Evolutionary conservation across 75 land plant genomes (phyloP), one percentile per base, ranked within the genome.

Genomic region (Chamaecyparis obtusa): DNA sequence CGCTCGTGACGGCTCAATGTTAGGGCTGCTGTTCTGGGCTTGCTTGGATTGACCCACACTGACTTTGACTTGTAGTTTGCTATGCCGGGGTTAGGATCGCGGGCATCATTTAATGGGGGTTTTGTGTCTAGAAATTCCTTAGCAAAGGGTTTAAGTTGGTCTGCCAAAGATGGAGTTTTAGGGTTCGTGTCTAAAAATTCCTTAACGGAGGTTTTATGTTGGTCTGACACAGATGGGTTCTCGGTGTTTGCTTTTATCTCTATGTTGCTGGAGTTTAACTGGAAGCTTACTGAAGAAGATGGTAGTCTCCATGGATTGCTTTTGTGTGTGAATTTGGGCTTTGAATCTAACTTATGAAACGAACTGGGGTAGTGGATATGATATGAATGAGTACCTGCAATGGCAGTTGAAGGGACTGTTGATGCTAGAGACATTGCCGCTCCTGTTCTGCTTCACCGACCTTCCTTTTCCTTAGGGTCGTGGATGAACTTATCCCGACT

Each of bases 1-100:
- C 90, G 87, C 21, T 43, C 64, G 21, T 92, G 96, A 86, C 95
- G 90, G 27, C 84, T 89, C 33, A 89, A 89, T 13, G 91, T 86
- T 78, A 95, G 90, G 27, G 88, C 90, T 14, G 92, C 71, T 86
- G 78, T 87, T 77, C 57, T 90, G 48, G 95, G 89, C 84, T 60
- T 89, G 85, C 92, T 43, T 81, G 95, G 96, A 85, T 95, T 95
- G 88, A 93, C 91, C 96, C 96, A 93, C 21, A 84, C 89, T 79
- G 96, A 90, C 57, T 91, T 93, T 32, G 96, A 90, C 19, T 85
- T 87, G 33, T 32, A 46, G 15, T 33, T 51, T 19, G 88, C 67
- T 54, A 14, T 88, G 84, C 85, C 21, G 44, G 27, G 85, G 14
- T 27, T 83, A 88, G 56, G 88, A 86, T 64, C 84, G 48, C 71